Evolutionary conservation across 257 asterid genomes (phyloP).

Genomic region (Salvia miltiorrhiza): DNA sequence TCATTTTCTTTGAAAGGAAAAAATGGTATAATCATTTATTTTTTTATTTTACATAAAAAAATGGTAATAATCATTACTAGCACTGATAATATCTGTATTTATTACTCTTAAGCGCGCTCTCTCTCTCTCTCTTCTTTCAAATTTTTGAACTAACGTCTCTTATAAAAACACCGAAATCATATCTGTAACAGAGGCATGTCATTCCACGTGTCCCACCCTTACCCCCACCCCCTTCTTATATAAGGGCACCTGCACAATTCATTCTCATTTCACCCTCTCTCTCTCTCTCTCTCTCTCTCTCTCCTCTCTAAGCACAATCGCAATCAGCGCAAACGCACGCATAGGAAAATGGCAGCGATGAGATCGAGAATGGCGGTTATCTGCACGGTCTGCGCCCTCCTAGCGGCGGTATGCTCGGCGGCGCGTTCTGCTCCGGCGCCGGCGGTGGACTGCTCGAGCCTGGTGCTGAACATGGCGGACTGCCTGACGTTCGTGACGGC

Average conservation of each 20-base stretch:
- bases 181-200: background rate
- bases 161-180: background rate
- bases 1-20: no score
- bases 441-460: slow-evolving; percentile 62
- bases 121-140: background rate
- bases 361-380: background rate
- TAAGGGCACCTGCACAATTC: background rate
- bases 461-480: slow-evolving; percentile 59
- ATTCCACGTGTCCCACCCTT: slow-evolving; percentile 17
- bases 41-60: no score
- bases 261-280: background rate
- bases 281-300: background rate
- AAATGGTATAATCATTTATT: no score
- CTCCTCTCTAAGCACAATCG: background rate
- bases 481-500: slow-evolving; percentile 60
- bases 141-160: background rate
- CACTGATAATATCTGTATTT: no score
- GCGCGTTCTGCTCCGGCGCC: slow-evolving; percentile 59
- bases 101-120: no score
- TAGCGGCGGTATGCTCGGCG: slow-evolving; percentile 28
- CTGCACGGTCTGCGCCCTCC: background rate
- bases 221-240: background rate
- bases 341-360: slow-evolving; percentile 8
- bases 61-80: no score
- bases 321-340: background rate